Evolutionary conservation across 192 early-diverging fungal species (phyloP).

Genomic region (Gigaspora rosea): DNA sequence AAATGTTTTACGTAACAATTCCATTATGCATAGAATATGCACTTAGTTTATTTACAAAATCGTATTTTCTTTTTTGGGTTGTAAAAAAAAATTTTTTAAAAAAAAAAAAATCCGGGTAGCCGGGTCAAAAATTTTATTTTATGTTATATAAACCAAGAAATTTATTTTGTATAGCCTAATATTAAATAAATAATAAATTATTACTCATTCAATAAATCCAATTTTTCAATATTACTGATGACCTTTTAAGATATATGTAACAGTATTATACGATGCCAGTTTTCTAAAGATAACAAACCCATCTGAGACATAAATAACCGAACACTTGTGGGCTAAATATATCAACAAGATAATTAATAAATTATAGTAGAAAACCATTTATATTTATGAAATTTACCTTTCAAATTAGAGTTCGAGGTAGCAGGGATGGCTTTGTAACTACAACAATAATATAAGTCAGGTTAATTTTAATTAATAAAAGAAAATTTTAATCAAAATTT

Average conservation of each 20-base stretch:
- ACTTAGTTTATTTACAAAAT: too few species aligned
- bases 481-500: too few species aligned
- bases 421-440: conserved; percentile 33
- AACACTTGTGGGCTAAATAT: conserved; percentile 47
- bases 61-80: too few species aligned
- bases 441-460: background rate
- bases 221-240: conserved; percentile 59
- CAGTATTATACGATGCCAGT: conserved; percentile 59
- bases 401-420: conserved; percentile 34
- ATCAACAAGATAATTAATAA: background rate
- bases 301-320: conserved; percentile 65
- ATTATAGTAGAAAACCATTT: background rate
- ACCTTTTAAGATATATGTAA: conserved; percentile 64
- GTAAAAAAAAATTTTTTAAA: too few species aligned
- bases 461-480: background rate
- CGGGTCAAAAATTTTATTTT: too few species aligned
- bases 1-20: too few species aligned
- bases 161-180: background rate
- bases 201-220: conserved; percentile 72
- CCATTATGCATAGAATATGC: too few species aligned
- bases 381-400: conserved; percentile 16
- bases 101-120: too few species aligned
- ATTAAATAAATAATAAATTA: background rate
- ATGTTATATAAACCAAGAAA: too few species aligned
- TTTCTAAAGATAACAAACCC: conserved; percentile 65